phyloP scores from a whole-genome alignment of 257 asterid species.

The Vinca minor region DNA sequence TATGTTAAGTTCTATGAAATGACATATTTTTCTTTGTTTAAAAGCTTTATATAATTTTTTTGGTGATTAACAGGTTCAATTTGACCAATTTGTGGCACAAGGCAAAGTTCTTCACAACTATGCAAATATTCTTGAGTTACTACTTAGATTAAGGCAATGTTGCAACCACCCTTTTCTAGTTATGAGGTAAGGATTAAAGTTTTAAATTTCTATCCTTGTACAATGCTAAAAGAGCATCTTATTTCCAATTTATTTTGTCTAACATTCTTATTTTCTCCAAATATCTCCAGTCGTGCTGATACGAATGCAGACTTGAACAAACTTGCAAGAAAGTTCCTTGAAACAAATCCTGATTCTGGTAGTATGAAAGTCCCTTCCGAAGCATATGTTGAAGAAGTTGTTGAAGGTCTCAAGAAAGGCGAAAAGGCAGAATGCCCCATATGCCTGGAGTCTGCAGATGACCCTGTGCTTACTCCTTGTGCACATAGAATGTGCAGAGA shows the following conservation, averaged over 20 bases:
- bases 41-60: constrained; percentile 1
- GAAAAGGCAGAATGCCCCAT: constrained; percentile 71
- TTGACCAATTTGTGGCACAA: constrained; percentile 77
- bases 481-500: constrained; percentile 87
- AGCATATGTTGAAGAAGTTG: constrained; percentile 76
- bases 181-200: constrained; percentile 45
- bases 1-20: background rate
- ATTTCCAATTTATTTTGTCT: background rate
- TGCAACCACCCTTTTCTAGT: constrained; percentile 91
- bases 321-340: constrained; percentile 54
- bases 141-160: constrained; percentile 81
- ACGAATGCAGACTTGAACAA: constrained; percentile 65
- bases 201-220: background rate
- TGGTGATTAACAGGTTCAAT: constrained; percentile 49
- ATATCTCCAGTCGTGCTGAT: constrained; percentile 50
- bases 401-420: constrained; percentile 50
- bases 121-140: constrained; percentile 74
- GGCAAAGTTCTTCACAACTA: constrained; percentile 84
- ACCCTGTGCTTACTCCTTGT: constrained; percentile 74
- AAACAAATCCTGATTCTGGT: constrained; percentile 32
- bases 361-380: constrained; percentile 39
- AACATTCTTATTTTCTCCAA: background rate
- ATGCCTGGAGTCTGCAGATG: constrained; percentile 80
- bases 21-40: background rate
- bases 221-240: background rate